phyloP scores from a whole-genome alignment of 179 eudicot genomes.

The Carnegiea gigantea region DNA sequence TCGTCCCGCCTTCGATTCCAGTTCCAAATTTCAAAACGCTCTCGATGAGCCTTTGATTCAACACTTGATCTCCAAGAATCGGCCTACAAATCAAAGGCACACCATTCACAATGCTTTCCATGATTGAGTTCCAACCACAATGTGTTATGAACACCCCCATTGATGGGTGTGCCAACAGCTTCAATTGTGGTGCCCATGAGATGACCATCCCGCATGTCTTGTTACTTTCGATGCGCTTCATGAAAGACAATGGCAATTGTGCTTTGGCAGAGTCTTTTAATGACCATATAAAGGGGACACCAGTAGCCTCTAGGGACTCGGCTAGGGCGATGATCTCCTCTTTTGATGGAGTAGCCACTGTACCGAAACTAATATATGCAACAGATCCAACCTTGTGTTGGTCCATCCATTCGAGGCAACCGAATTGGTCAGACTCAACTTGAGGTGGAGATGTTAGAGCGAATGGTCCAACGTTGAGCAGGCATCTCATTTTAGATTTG shows the following conservation, averaged over 20 bases:
- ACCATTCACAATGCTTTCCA: slow-evolving; percentile 41
- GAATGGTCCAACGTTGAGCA: slow-evolving; percentile 34
- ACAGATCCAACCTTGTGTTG: slow-evolving; percentile 12
- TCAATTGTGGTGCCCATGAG: slow-evolving; percentile 51
- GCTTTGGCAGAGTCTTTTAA: slow-evolving; percentile 9
- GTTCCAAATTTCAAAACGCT: slow-evolving; percentile 19
- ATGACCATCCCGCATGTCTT: slow-evolving; percentile 36
- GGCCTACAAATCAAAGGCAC: slow-evolving; percentile 49
- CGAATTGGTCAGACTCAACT: slow-evolving; percentile 15
- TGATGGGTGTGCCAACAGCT: slow-evolving; percentile 31
- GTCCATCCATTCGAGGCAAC: slow-evolving; percentile 31
- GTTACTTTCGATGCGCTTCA: slow-evolving; percentile 3
- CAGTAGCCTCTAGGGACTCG: slow-evolving; percentile 22
- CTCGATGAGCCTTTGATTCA: slow-evolving; percentile 40
- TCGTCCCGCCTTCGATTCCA: slow-evolving; percentile 29
- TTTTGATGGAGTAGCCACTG: slow-evolving; percentile 19
- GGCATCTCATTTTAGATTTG: slow-evolving; percentile 24
- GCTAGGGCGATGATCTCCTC: slow-evolving; percentile 33
- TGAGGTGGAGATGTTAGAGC: slow-evolving; percentile 21
- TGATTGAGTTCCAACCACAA: slow-evolving; percentile 50
- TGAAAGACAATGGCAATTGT: slow-evolving; percentile 16
- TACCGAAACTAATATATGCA: slow-evolving; percentile 36
- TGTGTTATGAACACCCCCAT: slow-evolving; percentile 48
- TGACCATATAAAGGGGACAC: slow-evolving; percentile 33
- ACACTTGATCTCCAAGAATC: slow-evolving; percentile 30